Conservation (phyloP, 2,329 filamentous ascomycete genomes). For the Colletotrichum incanum region DNA sequence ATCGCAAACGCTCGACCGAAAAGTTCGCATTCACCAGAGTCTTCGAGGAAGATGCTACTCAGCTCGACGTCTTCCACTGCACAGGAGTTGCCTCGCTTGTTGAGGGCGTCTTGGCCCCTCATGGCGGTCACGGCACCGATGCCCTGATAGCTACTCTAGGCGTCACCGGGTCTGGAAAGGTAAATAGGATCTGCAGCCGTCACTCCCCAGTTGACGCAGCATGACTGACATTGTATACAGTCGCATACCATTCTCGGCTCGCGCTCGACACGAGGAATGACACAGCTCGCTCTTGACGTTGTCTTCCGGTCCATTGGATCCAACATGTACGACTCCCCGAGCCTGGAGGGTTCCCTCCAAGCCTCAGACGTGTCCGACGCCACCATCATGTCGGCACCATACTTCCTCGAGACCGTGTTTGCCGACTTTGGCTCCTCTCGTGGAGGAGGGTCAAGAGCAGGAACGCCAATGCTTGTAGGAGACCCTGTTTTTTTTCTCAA, state of each 20-base stretch:
- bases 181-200: constrained; percentile 54
- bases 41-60: constrained; percentile 88
- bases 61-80: constrained; percentile 89
- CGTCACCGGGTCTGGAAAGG: constrained; percentile 97
- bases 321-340: constrained; percentile 75
- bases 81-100: constrained; percentile 83
- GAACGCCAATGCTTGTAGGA: constrained; percentile 79
- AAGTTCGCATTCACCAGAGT: constrained; percentile 95
- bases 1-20: constrained; percentile 90
- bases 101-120: constrained; percentile 83
- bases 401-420: constrained; percentile 86
- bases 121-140: constrained; percentile 86
- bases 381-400: constrained; percentile 79
- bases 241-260: constrained; percentile 97
- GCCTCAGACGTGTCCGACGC: constrained; percentile 87
- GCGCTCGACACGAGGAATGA: constrained; percentile 87
- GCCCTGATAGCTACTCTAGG: constrained; percentile 92
- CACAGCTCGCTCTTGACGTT: constrained; percentile 91
- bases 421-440: constrained; percentile 75
- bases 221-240: constrained; percentile 61
- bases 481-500: constrained; percentile 49
- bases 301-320: constrained; percentile 86
- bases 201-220: not conserved
- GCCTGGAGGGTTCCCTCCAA: constrained; percentile 80
- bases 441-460: constrained; percentile 74